These are phyloP conservation scores for Penicillium vulpinum DNA, from an alignment of 2,329 filamentous ascomycete genomes.

Conservation along the genomic window DNA sequence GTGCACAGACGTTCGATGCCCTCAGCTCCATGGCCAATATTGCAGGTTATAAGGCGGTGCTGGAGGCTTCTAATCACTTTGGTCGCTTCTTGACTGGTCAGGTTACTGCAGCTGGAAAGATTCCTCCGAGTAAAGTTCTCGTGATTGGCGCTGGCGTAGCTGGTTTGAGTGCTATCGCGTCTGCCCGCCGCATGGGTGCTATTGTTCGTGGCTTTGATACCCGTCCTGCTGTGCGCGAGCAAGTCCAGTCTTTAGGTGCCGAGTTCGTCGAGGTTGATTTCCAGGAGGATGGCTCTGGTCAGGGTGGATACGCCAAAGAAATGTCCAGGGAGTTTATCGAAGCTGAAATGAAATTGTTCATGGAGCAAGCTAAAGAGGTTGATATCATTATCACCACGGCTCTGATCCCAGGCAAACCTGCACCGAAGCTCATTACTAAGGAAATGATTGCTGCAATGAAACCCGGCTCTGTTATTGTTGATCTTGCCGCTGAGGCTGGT, in stretches of 20 bases:
- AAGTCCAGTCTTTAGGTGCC: conserved; percentile 85
- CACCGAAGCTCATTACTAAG: conserved; percentile 81
- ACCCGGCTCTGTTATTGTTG: conserved; percentile 83
- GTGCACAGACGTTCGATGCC: conserved; percentile 85
- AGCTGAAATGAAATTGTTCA: conserved; percentile 89
- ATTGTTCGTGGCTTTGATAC: conserved; percentile 91
- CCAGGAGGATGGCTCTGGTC: conserved; percentile 78
- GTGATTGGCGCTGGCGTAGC: conserved; percentile 90
- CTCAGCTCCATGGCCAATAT: conserved; percentile 94
- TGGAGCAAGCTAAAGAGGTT: conserved; percentile 81
- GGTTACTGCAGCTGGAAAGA: conserved; percentile 85
- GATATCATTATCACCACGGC: conserved; percentile 93
- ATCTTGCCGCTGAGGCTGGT: conserved; percentile 82
- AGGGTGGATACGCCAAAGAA: conserved; percentile 86
- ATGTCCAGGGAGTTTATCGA: conserved; percentile 95
- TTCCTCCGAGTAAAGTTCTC: conserved; percentile 84
- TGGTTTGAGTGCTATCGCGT: conserved; percentile 83
- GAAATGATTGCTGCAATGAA: conserved; percentile 82
- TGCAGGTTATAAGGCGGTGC: conserved; percentile 86
- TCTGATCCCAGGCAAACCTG: conserved; percentile 80
- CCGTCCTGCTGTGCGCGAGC: conserved; percentile 80
- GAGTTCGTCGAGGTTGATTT: conserved; percentile 88
- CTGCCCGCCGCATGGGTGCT: conserved; percentile 79
- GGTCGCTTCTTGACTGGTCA: conserved; percentile 86
- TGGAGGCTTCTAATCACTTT: conserved; percentile 87